Evolutionary conservation across 73 alveolate genomes (phyloP), one percentile per base, ranked within the genome.

Genomic region (Stentor coeruleus): DNA sequence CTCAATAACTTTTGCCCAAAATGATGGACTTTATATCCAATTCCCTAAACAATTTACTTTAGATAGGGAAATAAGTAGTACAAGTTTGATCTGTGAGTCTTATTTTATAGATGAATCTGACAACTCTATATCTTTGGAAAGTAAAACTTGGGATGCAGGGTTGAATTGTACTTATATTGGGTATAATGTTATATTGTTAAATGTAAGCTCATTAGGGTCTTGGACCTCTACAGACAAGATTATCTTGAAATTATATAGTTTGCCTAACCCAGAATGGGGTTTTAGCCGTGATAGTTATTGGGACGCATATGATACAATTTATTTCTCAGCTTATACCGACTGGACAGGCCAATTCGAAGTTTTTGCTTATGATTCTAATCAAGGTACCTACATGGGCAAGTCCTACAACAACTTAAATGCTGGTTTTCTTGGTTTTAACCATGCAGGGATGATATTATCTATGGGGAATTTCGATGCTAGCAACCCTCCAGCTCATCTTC

Each of bases 231-330:
- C n/a, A 1, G n/a, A 66, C 39, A 20, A 31, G 33, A 66, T 66
- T 33, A 28, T 40, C 20, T 1, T 66, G n/a, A 66, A 20, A 28
- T 33, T 66, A 1, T 20, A 20, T 2, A 14, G n/a, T 15, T 14
- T 66, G 0, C 79, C 79, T 20, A 66, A 66, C 79, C 79, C 79
- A 0, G 79, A 66, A 66, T 66, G 37, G n/a, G 79, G 79, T 33
- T 31, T 66, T 0, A 26, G n/a, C n/a, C 0, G 79, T 28, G 39
- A 1, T 2, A 1, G 26, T 31, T 66, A 20, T 20, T 20, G 36
- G 2, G n/a, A 66, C 79, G n/a, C 49, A 26, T 26, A 66, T 26
- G 33, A 20, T 20, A 66, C 36, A 0, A 40, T 28, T 40, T 66
- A 66, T 33, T 66, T 66, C 37, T 20, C 36, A 1, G 39, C 20